phyloP scores from a whole-genome alignment of 805 yeast genomes.

The Lipomyces chichibuensis region DNA sequence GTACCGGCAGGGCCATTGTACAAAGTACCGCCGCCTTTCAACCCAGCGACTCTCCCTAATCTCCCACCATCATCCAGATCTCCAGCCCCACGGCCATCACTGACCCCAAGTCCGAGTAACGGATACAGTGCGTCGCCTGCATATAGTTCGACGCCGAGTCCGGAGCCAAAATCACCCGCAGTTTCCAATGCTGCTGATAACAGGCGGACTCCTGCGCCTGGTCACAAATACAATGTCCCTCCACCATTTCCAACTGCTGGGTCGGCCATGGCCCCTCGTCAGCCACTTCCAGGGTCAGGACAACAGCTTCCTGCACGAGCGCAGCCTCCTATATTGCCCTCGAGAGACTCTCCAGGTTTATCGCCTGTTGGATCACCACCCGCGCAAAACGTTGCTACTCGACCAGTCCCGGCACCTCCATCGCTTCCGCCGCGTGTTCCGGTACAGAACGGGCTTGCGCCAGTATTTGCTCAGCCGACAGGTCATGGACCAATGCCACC shows the following conservation, averaged over 20 bases:
- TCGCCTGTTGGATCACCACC: slow-evolving; percentile 37
- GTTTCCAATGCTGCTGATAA: background rate
- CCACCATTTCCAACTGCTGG: slow-evolving; percentile 35
- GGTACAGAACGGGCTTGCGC: slow-evolving; percentile 29
- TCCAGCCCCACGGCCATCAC: slow-evolving; percentile 31
- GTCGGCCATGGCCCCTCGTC: slow-evolving; percentile 38
- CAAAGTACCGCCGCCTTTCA: slow-evolving; percentile 36
- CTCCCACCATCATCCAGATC: slow-evolving; percentile 40
- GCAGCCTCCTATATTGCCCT: slow-evolving; percentile 46
- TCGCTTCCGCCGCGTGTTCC: slow-evolving; percentile 41
- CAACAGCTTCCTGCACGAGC: slow-evolving; percentile 41
- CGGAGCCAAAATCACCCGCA: background rate
- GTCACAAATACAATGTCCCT: slow-evolving; percentile 35
- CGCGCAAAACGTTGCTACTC: slow-evolving; percentile 23
- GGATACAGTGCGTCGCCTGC: slow-evolving; percentile 19
- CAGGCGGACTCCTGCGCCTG: slow-evolving; percentile 27
- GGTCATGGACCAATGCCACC: slow-evolving; percentile 13
- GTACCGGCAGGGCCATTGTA: slow-evolving; percentile 40
- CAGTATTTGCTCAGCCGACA: slow-evolving; percentile 19
- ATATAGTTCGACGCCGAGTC: slow-evolving; percentile 20
- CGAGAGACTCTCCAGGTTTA: slow-evolving; percentile 37
- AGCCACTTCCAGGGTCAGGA: slow-evolving; percentile 40
- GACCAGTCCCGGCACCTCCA: slow-evolving; percentile 36
- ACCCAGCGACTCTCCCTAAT: slow-evolving; percentile 33
- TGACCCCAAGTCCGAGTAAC: slow-evolving; percentile 34